Percentiles rank a stretch among this genome's conserved stretches.
Evolutionary conservation across 768 basidiomycete species (phyloP).

Genomic region (Strobilomyces dryophilus): DNA sequence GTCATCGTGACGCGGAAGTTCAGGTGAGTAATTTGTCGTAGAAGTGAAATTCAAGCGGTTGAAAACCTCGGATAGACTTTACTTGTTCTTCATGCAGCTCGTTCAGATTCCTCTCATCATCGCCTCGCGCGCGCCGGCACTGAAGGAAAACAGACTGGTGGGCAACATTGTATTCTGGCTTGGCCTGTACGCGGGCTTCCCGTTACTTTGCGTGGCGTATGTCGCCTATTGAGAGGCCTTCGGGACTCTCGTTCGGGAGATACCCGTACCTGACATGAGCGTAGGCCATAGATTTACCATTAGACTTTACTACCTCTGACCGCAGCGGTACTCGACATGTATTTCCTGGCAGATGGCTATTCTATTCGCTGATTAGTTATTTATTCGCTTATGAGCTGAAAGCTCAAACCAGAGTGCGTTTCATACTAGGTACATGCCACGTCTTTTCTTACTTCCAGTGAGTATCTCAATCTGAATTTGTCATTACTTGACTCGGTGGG

Average conservation of each 20-base stretch:
- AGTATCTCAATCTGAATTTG: too few species aligned
- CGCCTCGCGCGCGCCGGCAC: constrained; percentile 66
- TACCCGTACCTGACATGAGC: constrained; percentile 4
- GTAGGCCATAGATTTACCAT: constrained; percentile 1
- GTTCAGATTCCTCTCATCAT: constrained; percentile 90
- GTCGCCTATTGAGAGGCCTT: constrained; percentile 45
- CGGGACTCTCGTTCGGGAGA: neutral
- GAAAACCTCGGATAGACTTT: constrained; percentile 49
- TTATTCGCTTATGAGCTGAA: neutral
- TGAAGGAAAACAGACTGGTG: constrained; percentile 78
- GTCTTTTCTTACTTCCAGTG: too few species aligned
- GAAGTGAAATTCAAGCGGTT: neutral
- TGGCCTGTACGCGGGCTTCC: constrained; percentile 89
- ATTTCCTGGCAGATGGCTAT: neutral
- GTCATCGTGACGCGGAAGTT: constrained; percentile 91
- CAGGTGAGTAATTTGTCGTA: constrained; percentile 43
- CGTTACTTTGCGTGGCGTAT: constrained; percentile 81
- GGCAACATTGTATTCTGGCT: constrained; percentile 92
- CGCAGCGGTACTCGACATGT: neutral
- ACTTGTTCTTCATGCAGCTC: constrained; percentile 81
- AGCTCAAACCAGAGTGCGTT: neutral
- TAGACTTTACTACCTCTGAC: neutral
- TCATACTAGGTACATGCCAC: too few species aligned
- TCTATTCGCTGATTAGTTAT: neutral
- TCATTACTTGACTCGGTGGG: too few species aligned